Conservation (phyloP, 2,329 filamentous ascomycete species). For the Alternaria sp. region DNA sequence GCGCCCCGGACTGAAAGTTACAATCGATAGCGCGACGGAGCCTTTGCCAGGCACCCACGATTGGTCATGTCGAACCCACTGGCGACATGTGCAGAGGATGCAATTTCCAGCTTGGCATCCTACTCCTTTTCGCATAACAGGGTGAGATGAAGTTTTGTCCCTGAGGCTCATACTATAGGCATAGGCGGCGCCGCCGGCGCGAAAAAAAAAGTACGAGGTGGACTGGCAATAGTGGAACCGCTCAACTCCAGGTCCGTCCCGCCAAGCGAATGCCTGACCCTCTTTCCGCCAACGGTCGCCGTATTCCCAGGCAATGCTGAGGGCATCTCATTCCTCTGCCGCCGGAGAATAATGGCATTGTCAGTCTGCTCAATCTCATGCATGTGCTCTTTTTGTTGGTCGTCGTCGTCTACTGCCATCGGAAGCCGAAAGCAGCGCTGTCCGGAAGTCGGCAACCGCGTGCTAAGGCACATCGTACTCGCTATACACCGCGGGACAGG, state of each 20-base stretch:
- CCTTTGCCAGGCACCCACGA: background rate
- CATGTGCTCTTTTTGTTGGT: background rate
- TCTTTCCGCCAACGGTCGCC: background rate
- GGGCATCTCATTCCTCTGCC: slow-evolving; percentile 11
- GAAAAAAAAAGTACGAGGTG: slow-evolving; percentile 16
- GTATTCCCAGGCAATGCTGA: background rate
- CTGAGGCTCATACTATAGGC: background rate
- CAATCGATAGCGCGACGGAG: slow-evolving; percentile 23
- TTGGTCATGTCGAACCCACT: slow-evolving; percentile 1
- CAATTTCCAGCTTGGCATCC: slow-evolving; percentile 19
- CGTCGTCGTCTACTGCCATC: slow-evolving; percentile 2
- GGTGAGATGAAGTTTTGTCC: slow-evolving; percentile 13
- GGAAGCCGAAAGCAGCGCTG: background rate
- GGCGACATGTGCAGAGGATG: slow-evolving; percentile 5
- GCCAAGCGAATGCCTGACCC: slow-evolving; percentile 4
- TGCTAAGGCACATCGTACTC: background rate
- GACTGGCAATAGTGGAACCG: slow-evolving; percentile 8
- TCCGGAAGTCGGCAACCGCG: background rate
- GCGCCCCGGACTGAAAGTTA: background rate
- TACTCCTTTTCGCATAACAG: slow-evolving; percentile 15
- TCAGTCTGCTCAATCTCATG: background rate
- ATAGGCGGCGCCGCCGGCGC: slow-evolving; percentile 14
- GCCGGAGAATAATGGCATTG: background rate
- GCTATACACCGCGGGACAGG: background rate
- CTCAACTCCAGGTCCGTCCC: slow-evolving; percentile 4